Conservation (phyloP, 305 asterid species). For the Withania somnifera region DNA sequence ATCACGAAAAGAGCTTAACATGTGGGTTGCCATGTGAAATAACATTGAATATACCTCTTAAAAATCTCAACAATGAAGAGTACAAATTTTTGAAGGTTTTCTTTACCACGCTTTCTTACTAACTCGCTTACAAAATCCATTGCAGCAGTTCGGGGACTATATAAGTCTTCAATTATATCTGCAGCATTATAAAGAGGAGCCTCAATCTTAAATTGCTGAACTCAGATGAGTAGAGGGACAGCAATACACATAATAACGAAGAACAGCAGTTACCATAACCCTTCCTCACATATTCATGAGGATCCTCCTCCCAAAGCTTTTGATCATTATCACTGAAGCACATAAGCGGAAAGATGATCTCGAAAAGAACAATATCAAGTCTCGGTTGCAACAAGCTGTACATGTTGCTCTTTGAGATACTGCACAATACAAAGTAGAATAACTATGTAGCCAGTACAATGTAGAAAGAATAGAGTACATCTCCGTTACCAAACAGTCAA, state of each 20-base stretch:
- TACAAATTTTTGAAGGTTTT: constrained; percentile 88
- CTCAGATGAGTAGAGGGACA: not conserved
- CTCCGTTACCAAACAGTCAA: not conserved
- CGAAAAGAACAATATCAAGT: constrained; percentile 75
- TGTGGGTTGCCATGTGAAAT: not conserved
- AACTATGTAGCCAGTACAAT: constrained; percentile 4
- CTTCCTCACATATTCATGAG: constrained; percentile 97
- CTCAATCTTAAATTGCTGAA: not conserved
- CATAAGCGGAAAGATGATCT: constrained; percentile 93
- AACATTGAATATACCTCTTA: constrained; percentile 44
- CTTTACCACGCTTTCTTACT: constrained; percentile 96
- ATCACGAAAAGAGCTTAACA: not conserved
- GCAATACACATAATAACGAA: not conserved
- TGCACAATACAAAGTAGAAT: constrained; percentile 26
- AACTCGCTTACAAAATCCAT: constrained; percentile 99
- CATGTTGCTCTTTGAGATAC: constrained; percentile 78
- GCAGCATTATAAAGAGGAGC: constrained; percentile 9
- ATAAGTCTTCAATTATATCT: constrained; percentile 96
- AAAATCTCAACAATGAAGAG: constrained; percentile 84
- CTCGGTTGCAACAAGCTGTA: constrained; percentile 79
- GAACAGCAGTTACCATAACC: constrained; percentile 77
- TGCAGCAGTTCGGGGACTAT: constrained; percentile 99
- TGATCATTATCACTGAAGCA: constrained; percentile 96
- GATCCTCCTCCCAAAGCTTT: constrained; percentile 97
- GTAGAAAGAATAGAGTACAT: not conserved